Conservation (phyloP, 768 basidiomycete genomes). For the Collybiopsis confluens region DNA sequence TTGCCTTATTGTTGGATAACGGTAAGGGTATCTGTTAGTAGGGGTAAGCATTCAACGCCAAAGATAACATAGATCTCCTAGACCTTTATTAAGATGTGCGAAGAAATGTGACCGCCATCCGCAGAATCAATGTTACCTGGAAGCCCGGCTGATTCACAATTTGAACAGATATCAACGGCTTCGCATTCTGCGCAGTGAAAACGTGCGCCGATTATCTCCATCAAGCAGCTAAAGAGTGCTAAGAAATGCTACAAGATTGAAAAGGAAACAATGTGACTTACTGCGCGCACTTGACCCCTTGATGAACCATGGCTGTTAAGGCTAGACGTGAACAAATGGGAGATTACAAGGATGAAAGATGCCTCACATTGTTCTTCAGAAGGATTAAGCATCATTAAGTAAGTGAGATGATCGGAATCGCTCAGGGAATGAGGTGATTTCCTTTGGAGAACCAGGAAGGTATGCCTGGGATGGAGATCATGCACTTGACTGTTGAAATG, state of each 20-base stretch:
- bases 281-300: constrained; percentile 84
- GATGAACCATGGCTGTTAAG: constrained; percentile 64
- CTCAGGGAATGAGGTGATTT: constrained; percentile 36
- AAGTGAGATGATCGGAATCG: constrained; percentile 32
- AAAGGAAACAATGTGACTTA: constrained; percentile 33
- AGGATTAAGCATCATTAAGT: constrained; percentile 27
- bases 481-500: constrained; percentile 67
- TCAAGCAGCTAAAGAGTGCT: constrained; percentile 62
- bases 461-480: constrained; percentile 86
- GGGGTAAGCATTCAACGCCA: not conserved
- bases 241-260: not conserved
- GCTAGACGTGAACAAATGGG: not conserved
- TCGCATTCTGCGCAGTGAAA: constrained; percentile 92
- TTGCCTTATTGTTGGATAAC: constrained; percentile 63
- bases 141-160: constrained; percentile 82
- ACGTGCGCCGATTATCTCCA: constrained; percentile 87
- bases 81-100: constrained; percentile 95
- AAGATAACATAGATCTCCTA: not conserved
- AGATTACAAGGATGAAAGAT: constrained; percentile 4
- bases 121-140: constrained; percentile 77
- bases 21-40: constrained; percentile 78
- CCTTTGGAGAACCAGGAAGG: constrained; percentile 80
- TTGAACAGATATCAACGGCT: constrained; percentile 79
- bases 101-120: constrained; percentile 75
- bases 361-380: constrained; percentile 60